Evolutionary conservation across 345 rosid genomes (phyloP), one percentile per base, ranked within the genome.

Genomic region (Euphorbia lathyris): DNA sequence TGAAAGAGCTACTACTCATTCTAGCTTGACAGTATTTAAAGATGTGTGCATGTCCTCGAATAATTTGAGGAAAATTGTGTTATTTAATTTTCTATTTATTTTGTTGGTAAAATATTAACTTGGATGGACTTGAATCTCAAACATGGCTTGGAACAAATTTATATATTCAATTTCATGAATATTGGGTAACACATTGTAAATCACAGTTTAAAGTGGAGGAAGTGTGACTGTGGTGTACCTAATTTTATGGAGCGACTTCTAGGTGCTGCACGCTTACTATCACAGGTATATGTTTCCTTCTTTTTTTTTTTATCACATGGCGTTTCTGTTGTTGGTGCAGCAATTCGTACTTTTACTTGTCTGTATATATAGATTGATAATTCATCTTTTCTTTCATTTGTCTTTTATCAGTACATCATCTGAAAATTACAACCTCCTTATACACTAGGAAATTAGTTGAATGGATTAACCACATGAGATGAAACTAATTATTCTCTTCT

Each of bases 201-300:
- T 45, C 22, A 50, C 80, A 92, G 98, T 80, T 80, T 92, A 77
- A 95, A 92, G 89, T 71, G 92, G 77, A 86, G 84, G 72, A 87
- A 78, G 73, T 69, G 74, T 72, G 87, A 83, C 36, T 72, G 53
- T 60, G 85, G 91, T 74, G 83, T 78, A 60, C 88, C 84, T 70
- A 87, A 87, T 77, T 87, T 87, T 71, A 71, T 92, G 84, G 97
- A 92, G 73, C 76, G 85, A 50, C 90, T 95, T 78, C 76, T 81
- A 48, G 99, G 98, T 26, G 83, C 83, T 73, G 83, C 96, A 73
- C 90, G 86, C 60, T 78, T 95, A 74, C 85, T 92, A 63, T 87
- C 99, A 63, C 92, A 84, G 87, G 99, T 87, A 67, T 53, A 32
- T 20, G n/a, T 38, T 63, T 40, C 42, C 17, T 71, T 32, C 40